A percentile compares a stretch with the other conserved stretches of the same genome.
phyloP scores from a whole-genome alignment of 2,329 filamentous ascomycete species.

The Ascochyta pisi region DNA sequence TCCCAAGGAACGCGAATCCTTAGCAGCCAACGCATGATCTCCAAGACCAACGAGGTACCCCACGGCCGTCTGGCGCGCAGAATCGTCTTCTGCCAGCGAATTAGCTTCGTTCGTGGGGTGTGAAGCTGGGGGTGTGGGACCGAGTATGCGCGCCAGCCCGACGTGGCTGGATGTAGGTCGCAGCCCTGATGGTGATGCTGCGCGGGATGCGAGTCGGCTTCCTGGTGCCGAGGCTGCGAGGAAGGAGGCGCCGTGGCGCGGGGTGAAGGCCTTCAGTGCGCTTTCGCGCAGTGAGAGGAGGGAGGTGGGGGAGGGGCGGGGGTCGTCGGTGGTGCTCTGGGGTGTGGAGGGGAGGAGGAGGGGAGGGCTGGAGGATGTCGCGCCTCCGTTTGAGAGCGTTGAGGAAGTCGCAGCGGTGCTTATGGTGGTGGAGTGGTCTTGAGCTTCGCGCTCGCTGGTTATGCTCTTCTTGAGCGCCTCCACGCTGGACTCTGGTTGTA shows the following conservation, averaged over 20 bases:
- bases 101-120: background rate
- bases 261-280: conserved; percentile 20
- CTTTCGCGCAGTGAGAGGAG: background rate
- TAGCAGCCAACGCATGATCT: conserved; percentile 14
- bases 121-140: background rate
- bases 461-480: conserved; percentile 19
- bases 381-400: background rate
- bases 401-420: background rate
- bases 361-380: background rate
- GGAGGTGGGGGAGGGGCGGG: background rate
- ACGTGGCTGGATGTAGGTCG: conserved; percentile 1
- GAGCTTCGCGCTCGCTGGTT: too few species aligned
- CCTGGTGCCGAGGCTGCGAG: conserved; percentile 38
- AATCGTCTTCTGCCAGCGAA: background rate
- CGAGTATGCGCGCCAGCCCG: background rate
- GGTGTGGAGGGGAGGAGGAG: background rate
- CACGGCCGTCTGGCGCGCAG: background rate
- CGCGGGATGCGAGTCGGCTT: conserved; percentile 22
- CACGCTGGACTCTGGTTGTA: conserved; percentile 19
- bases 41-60: conserved; percentile 9
- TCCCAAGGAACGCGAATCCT: conserved; percentile 1
- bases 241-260: conserved; percentile 27
- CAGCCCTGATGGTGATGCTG: conserved; percentile 17
- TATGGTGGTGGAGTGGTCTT: background rate
- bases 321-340: background rate